phyloP scores from a whole-genome alignment of 2,329 filamentous ascomycete species.

The Neurospora sp. region DNA sequence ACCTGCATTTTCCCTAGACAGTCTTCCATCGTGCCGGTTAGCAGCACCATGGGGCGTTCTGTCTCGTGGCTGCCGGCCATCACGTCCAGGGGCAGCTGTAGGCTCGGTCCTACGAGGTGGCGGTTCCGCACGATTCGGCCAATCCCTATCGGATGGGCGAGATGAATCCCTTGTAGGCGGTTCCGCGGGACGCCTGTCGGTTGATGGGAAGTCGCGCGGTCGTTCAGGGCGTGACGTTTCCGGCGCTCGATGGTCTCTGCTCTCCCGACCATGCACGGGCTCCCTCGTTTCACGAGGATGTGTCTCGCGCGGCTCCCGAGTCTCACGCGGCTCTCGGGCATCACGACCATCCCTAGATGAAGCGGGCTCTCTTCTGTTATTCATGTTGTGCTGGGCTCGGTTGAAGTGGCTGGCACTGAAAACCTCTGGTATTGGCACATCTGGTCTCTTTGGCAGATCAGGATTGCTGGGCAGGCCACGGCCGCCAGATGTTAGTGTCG shows the following conservation, averaged over 20 bases:
- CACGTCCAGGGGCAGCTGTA: conserved; percentile 19
- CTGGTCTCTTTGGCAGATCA: conserved; percentile 16
- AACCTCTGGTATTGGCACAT: conserved; percentile 12
- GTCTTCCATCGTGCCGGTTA: conserved; percentile 15
- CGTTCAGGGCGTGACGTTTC: conserved; percentile 33
- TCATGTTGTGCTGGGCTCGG: conserved; percentile 22
- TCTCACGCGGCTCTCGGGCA: conserved; percentile 25
- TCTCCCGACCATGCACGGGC: conserved; percentile 23
- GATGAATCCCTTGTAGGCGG: conserved; percentile 24
- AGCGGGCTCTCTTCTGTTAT: conserved; percentile 18
- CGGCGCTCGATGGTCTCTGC: conserved; percentile 21
- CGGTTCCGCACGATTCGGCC: conserved; percentile 20
- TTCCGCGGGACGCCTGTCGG: conserved; percentile 35
- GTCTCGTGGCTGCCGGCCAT: conserved; percentile 27
- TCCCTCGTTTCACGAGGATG: conserved; percentile 29
- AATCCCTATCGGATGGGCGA: conserved; percentile 30
- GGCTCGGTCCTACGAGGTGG: conserved; percentile 28
- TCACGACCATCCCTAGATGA: conserved; percentile 21
- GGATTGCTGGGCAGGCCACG: conserved; percentile 23
- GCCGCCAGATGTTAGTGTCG: conserved; percentile 23
- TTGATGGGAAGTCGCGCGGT: conserved; percentile 29
- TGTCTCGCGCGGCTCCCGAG: conserved; percentile 29
- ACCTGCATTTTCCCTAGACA: conserved; percentile 14
- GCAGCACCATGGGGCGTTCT: conserved; percentile 21
- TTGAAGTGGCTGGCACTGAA: conserved; percentile 35